Base-by-base conservation (phyloP, 2,329 filamentous ascomycete genomes). In the Microdochium paspali region DNA sequence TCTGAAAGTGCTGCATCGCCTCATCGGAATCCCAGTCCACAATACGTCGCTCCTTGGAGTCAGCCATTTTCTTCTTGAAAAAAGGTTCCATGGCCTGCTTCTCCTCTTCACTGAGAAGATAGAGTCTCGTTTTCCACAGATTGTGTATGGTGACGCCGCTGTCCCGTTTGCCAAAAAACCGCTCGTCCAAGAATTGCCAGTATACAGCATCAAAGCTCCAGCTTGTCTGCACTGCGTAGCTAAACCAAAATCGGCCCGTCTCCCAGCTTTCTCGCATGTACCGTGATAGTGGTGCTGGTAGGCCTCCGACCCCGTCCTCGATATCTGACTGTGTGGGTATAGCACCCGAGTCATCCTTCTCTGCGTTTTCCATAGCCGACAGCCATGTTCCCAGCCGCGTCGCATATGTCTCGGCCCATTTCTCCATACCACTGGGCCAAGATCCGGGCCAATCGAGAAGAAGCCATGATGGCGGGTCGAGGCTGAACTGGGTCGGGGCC, bases 401-500 rank as follows among this genome's bases (percentile, higher is more conserved):
- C 25, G 62, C 62, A 47, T 69, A 71, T 1, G 43, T 46, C 5
- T 54, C 44, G 6, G 48, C 54, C 62, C 66, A 71, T 9, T 51
- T 46, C 1, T 53, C 52, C 15, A 64, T 52, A 1, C 61, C 65
- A 3, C 45, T 47, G 1, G 44, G 15, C 64, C 67, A 69, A 13
- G 51, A 50, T 28, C 69, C 64, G 0, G 61, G 57, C 13, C 45
- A 35, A 10, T 61, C 48, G 2, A 68, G 49, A 1, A 69, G 56
- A 2, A 70, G 53, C 66, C 65, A 70, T 65, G 64, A 68, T 0
- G 66, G 66, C 2, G 64, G 61, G 44, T 64, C 60, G 44, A 59
- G 56, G 9, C 40, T 45, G 43, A 66, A 69, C 35, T 67, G 58
- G 15, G 57, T 47, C 0, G 66, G 64, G 0, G 56, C 66, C 1